Percentiles rank a stretch among this genome's conserved stretches.
Evolutionary conservation across 2,329 filamentous ascomycete genomes (phyloP).

Genomic region (Helicocarpus griseus): DNA sequence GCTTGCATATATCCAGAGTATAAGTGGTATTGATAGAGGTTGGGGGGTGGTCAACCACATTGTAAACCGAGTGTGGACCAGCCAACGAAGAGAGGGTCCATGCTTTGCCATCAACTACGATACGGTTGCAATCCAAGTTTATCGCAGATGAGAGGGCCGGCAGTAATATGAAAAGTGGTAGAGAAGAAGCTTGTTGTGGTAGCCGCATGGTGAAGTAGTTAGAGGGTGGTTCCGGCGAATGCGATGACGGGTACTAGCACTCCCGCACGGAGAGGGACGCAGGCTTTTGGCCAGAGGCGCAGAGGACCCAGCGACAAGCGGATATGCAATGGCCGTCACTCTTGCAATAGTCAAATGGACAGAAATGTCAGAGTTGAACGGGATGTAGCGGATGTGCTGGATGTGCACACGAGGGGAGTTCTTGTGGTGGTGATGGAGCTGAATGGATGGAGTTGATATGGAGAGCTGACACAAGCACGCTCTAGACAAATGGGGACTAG

Average conservation of each 20-base stretch:
- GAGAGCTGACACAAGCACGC: not conserved
- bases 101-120: conserved; percentile 19
- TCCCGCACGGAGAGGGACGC: not conserved
- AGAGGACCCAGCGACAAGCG: not conserved
- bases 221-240: not conserved
- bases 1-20: conserved; percentile 65
- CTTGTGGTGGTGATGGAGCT: not conserved
- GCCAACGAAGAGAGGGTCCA: conserved; percentile 21
- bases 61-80: conserved; percentile 16
- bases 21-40: conserved; percentile 63
- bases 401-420: not conserved
- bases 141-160: conserved; percentile 11
- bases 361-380: not conserved
- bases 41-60: conserved; percentile 14
- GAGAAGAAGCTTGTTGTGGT: conserved; percentile 7
- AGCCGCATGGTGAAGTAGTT: conserved; percentile 6
- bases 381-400: not conserved
- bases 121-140: conserved; percentile 19
- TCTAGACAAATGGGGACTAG: conserved; percentile 1
- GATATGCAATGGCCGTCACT: not conserved
- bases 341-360: not conserved
- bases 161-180: conserved; percentile 14
- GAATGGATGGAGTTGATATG: not conserved
- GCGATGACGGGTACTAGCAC: not conserved
- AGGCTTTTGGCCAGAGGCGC: too few relatives aligned